Evolutionary conservation across 768 basidiomycete genomes (phyloP).

Genomic region (Tulasnella sp.): DNA sequence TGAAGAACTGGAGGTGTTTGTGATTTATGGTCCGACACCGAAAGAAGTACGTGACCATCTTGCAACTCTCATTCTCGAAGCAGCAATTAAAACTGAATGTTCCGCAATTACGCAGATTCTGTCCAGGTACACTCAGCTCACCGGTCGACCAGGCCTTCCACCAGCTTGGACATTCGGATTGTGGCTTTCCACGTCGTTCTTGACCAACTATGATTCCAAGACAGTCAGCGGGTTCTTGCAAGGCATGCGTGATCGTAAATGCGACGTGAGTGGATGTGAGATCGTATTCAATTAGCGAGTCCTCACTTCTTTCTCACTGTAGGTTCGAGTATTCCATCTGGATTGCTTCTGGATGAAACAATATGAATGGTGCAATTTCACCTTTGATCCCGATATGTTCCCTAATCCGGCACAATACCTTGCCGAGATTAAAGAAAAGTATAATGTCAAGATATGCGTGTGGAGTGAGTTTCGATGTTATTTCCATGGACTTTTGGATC

Average conservation of each 20-base stretch:
- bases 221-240: constrained; percentile 59
- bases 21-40: constrained; percentile 57
- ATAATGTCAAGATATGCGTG: constrained; percentile 54
- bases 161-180: constrained; percentile 66
- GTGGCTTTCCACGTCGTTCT: constrained; percentile 66
- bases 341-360: constrained; percentile 35
- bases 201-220: constrained; percentile 46
- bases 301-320: constrained; percentile 8
- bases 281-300: constrained; percentile 16
- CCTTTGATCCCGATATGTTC: constrained; percentile 64
- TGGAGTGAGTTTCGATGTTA: constrained; percentile 40
- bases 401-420: constrained; percentile 52
- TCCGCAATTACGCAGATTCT: constrained; percentile 34
- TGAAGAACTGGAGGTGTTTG: constrained; percentile 51
- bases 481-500: neutral
- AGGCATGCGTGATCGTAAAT: constrained; percentile 52
- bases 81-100: too few relatives aligned
- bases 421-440: constrained; percentile 32
- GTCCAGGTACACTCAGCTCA: constrained; percentile 47
- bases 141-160: constrained; percentile 50
- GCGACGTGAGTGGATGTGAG: constrained; percentile 23
- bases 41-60: constrained; percentile 35
- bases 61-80: constrained; percentile 17
- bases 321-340: constrained; percentile 57
- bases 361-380: constrained; percentile 41